Conservation (phyloP, 371 early-diverging fungal genomes). For the Dentiscutata heterogama region DNA sequence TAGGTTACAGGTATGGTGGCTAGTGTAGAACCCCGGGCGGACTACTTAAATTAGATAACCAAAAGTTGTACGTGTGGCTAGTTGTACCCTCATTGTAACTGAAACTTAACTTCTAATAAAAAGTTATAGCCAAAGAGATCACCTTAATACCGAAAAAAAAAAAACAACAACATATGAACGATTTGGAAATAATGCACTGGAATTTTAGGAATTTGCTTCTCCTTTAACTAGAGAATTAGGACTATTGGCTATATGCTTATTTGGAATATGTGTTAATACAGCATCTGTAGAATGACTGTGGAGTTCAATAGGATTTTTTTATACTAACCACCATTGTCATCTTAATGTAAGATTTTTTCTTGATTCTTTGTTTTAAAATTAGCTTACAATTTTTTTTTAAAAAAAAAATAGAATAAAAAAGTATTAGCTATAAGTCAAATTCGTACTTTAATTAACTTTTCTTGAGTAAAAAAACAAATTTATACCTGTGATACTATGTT, state of each 20-base stretch:
- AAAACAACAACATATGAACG: slow-evolving; percentile 4
- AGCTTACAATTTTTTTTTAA: background rate
- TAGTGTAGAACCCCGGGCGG: too few species aligned
- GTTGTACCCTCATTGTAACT: too few species aligned
- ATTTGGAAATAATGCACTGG: slow-evolving; percentile 1
- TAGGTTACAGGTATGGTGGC: too few species aligned
- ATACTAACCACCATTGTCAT: background rate
- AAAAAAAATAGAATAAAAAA: slow-evolving; percentile 27
- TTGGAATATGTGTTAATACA: slow-evolving; percentile 13
- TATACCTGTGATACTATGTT: background rate
- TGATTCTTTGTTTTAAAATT: background rate
- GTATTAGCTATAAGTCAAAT: slow-evolving; percentile 30
- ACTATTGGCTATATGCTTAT: background rate
- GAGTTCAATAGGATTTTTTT: slow-evolving; percentile 30
- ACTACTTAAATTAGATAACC: too few species aligned
- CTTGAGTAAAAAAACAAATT: slow-evolving; percentile 13
- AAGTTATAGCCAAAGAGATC: too few species aligned
- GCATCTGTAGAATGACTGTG: slow-evolving; percentile 11
- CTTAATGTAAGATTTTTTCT: background rate
- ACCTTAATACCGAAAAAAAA: too few species aligned
- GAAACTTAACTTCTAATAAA: too few species aligned
- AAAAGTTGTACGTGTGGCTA: too few species aligned
- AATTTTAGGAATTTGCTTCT: background rate
- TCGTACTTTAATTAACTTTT: slow-evolving; percentile 25
- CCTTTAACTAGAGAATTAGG: slow-evolving; percentile 3